Base-by-base conservation (phyloP, 2,329 filamentous ascomycete species). In the Hypomyces rosellus region DNA sequence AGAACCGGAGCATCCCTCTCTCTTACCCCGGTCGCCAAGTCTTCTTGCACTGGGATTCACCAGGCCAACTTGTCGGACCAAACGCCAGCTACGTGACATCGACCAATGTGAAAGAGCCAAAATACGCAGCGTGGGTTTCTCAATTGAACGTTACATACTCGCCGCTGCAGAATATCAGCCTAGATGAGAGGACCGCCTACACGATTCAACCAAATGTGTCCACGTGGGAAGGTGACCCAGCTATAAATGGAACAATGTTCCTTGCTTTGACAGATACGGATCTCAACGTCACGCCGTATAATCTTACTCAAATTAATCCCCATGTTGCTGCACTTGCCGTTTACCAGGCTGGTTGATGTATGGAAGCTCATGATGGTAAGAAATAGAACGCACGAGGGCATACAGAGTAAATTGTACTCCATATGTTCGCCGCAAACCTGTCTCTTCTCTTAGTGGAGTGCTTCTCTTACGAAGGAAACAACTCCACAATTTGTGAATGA, bases 51-150 rank as follows among this genome's bases (percentile, higher is more conserved):
- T 95, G 88, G 88, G 88, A 93, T 22, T 68, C 64, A 0, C 85
- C 88, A 0, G 88, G 87, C 0, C 68, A 78, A 57, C 59, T 76
- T 0, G 77, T 92, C 3, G 89, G 89, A 0, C 89, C 89, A 1
- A 92, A 95, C 67, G 89, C 89, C 70, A 87, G 81, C 62, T 95
- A 95, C 64, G 70, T 89, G 45, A 92, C 89, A 0, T 65, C 67
- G 3, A 80, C 76, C 1, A 72, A 74, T 0, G 86, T 84, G 0
- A 75, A 74, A 2, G 59, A 65, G 3, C 85, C 89, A 0, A 68
- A 71, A 51, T 95, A 78, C 57, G 88, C 88, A 0, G 79, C 82
- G 0, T 95, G 88, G 87, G 85, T 88, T 1, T 78, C 76, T 1
- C 89, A 93, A 72, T 72, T 93, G 15, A 89, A 88, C 55, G 74